These are phyloP conservation scores for Primulina tabacum DNA, from an alignment of 257 asterid genomes.

Conservation along the genomic window DNA sequence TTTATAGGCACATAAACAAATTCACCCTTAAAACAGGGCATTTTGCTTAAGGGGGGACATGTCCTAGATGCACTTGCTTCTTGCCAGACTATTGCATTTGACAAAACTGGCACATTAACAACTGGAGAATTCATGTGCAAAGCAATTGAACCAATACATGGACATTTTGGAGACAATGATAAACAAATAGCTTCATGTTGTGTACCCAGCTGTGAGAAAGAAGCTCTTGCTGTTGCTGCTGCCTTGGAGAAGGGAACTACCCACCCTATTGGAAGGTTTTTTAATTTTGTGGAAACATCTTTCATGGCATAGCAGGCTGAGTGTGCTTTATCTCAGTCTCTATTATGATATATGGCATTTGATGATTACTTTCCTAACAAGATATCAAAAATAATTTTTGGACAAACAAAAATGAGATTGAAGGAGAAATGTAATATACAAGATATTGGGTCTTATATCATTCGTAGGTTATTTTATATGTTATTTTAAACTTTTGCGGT, in stretches of 20 bases:
- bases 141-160: conserved; percentile 99
- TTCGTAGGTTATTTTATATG: neutral
- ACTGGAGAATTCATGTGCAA: conserved; percentile 96
- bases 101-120: conserved; percentile 97
- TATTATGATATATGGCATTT: neutral
- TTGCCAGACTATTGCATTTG: conserved; percentile 90
- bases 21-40: conserved; percentile 58
- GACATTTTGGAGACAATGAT: conserved; percentile 49
- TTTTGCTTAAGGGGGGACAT: conserved; percentile 92
- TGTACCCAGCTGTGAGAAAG: conserved; percentile 91
- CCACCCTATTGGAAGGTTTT: conserved; percentile 98
- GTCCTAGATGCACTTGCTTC: conserved; percentile 96
- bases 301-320: neutral
- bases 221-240: conserved; percentile 98
- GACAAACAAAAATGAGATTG: neutral
- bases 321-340: conserved; percentile 12
- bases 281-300: conserved; percentile 10
- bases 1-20: conserved; percentile 19
- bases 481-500: conserved; percentile 4
- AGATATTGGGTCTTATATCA: neutral
- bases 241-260: conserved; percentile 99
- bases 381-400: neutral
- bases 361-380: neutral
- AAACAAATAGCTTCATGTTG: conserved; percentile 61
- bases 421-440: neutral